phyloP scores from a whole-genome alignment of 176 grass and related monocot genomes.

The sorghum (Sorghum bicolor) region Sorghum_bicolor_NCBIv3 NC_012875.2:52800501-52801000 shows the following conservation, averaged over 20 bases:
- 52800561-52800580: neutral
- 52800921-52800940: conserved; percentile 22
- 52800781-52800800: neutral
- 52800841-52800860: neutral
- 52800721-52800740: no score
- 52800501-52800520: neutral
- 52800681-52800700: no score
- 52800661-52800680: no score
- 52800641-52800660: no score
- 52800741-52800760: no score
- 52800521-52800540: neutral
- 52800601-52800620: no score
- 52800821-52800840: neutral
- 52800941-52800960: conserved; percentile 39
- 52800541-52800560: neutral
- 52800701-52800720: no score
- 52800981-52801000: conserved; percentile 26
- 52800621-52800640: no score
- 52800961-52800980: conserved; percentile 19
- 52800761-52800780: neutral
- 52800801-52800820: neutral
- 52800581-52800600: no score
- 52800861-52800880: no score
- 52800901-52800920: conserved; percentile 5
- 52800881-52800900: conserved; percentile 28